phyloP scores from a whole-genome alignment of 371 early-diverging fungal genomes.

The Circinella umbellata region DNA sequence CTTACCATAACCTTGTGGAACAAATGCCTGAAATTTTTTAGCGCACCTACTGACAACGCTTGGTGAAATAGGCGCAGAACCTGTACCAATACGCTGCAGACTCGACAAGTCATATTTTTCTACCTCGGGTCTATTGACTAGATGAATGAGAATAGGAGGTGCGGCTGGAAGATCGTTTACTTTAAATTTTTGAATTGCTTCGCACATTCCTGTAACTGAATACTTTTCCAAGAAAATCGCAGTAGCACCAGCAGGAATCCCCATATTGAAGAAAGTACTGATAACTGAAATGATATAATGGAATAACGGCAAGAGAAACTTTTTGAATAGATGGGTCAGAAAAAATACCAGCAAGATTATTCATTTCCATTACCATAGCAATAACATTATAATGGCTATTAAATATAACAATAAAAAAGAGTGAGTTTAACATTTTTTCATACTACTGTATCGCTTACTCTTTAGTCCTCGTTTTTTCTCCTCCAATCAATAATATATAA shows the following conservation, averaged over 20 bases:
- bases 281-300: slow-evolving; percentile 19
- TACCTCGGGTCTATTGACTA: slow-evolving; percentile 64
- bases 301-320: slow-evolving; percentile 4
- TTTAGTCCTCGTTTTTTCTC: too few relatives aligned
- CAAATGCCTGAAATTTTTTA: slow-evolving; percentile 2
- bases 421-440: too few relatives aligned
- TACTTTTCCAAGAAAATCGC: slow-evolving; percentile 15
- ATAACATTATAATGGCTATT: slow-evolving; percentile 16
- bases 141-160: slow-evolving; percentile 70
- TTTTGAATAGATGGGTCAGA: slow-evolving; percentile 1
- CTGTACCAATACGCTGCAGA: slow-evolving; percentile 56
- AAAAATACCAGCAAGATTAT: slow-evolving; percentile 10
- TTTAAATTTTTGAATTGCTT: slow-evolving; percentile 52
- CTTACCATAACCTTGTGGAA: slow-evolving; percentile 10
- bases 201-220: slow-evolving; percentile 39
- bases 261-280: not conserved
- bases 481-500: too few relatives aligned
- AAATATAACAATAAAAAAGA: too few relatives aligned
- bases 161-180: slow-evolving; percentile 64
- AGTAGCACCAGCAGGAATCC: slow-evolving; percentile 6
- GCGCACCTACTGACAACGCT: not conserved
- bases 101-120: slow-evolving; percentile 64
- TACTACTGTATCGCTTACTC: too few relatives aligned
- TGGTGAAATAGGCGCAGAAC: slow-evolving; percentile 72
- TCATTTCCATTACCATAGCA: slow-evolving; percentile 16